phyloP scores from a whole-genome alignment of 1,284 basidiomycete species.

The Ustilago cynodontis region DNA sequence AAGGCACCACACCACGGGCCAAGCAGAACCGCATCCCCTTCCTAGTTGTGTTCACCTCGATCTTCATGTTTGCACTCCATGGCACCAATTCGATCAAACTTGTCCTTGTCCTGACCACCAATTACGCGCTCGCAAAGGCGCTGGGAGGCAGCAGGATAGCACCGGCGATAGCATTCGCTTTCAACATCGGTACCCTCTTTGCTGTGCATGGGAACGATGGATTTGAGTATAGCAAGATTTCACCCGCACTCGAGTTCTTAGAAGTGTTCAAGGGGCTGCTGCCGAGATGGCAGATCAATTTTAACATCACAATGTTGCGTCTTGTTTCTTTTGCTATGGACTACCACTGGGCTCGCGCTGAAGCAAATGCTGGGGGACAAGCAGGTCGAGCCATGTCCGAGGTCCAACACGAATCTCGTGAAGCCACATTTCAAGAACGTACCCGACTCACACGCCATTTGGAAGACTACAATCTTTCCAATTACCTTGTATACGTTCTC shows the following conservation, averaged over 20 bases:
- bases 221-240: slow-evolving; percentile 78
- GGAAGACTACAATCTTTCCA: slow-evolving; percentile 74
- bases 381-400: slow-evolving; percentile 22
- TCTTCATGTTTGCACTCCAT: slow-evolving; percentile 84
- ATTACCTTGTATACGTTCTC: slow-evolving; percentile 81
- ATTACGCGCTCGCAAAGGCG: slow-evolving; percentile 76
- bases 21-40: slow-evolving; percentile 73
- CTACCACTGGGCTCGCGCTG: slow-evolving; percentile 78
- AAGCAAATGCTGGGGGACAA: slow-evolving; percentile 71
- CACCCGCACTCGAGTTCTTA: slow-evolving; percentile 76
- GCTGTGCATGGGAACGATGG: slow-evolving; percentile 83
- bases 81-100: slow-evolving; percentile 88
- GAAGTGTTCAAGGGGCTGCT: slow-evolving; percentile 78
- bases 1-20: not conserved
- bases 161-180: slow-evolving; percentile 77
- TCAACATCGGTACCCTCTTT: slow-evolving; percentile 82
- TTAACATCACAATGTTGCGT: slow-evolving; percentile 97
- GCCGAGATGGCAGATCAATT: slow-evolving; percentile 92
- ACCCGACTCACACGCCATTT: slow-evolving; percentile 52
- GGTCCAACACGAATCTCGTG: slow-evolving; percentile 14
- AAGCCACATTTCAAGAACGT: slow-evolving; percentile 42
- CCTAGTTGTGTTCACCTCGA: slow-evolving; percentile 74
- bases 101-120: slow-evolving; percentile 77
- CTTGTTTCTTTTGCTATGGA: slow-evolving; percentile 94
- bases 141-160: slow-evolving; percentile 70